Percentiles rank a stretch among this genome's conserved stretches.
Evolutionary conservation across 2,329 filamentous ascomycete species (phyloP).

Genomic region (Verticillium isaacii): DNA sequence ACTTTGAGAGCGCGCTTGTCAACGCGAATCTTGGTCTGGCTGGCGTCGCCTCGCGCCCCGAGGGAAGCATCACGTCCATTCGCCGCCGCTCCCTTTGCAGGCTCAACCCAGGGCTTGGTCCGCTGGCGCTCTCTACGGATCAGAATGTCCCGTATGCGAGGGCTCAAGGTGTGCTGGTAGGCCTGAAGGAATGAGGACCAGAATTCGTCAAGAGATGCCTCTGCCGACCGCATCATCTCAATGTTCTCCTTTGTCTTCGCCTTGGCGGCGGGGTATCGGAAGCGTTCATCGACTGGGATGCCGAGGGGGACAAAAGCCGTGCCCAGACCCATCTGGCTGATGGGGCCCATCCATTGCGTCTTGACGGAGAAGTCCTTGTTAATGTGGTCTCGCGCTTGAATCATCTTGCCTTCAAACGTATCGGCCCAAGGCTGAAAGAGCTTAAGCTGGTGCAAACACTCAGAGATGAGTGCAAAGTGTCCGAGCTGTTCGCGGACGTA

Average conservation of each 20-base stretch:
- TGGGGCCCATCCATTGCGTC: constrained; percentile 10
- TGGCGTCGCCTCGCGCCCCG: neutral
- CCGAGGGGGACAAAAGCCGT: constrained; percentile 15
- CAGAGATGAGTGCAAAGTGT: constrained; percentile 38
- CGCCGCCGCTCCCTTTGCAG: neutral
- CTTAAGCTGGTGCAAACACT: constrained; percentile 39
- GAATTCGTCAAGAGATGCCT: constrained; percentile 41
- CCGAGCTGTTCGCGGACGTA: constrained; percentile 30
- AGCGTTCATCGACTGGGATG: constrained; percentile 30
- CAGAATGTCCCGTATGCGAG: constrained; percentile 15
- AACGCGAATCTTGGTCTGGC: constrained; percentile 14
- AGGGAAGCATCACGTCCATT: neutral
- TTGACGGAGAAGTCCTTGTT: constrained; percentile 18
- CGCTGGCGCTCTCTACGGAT: constrained; percentile 13
- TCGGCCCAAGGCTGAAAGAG: constrained; percentile 44
- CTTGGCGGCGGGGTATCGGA: constrained; percentile 38
- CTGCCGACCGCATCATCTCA: constrained; percentile 37
- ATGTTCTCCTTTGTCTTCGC: constrained; percentile 39
- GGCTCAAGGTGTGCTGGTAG: constrained; percentile 15
- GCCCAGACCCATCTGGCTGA: constrained; percentile 12
- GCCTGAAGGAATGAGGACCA: constrained; percentile 28
- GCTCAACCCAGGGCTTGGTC: constrained; percentile 15
- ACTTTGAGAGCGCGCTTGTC: constrained; percentile 26
- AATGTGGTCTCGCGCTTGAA: constrained; percentile 17
- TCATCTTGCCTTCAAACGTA: constrained; percentile 27